phyloP scores from a whole-genome alignment of 2,329 filamentous ascomycete species.

The Exophiala bonariae region DNA sequence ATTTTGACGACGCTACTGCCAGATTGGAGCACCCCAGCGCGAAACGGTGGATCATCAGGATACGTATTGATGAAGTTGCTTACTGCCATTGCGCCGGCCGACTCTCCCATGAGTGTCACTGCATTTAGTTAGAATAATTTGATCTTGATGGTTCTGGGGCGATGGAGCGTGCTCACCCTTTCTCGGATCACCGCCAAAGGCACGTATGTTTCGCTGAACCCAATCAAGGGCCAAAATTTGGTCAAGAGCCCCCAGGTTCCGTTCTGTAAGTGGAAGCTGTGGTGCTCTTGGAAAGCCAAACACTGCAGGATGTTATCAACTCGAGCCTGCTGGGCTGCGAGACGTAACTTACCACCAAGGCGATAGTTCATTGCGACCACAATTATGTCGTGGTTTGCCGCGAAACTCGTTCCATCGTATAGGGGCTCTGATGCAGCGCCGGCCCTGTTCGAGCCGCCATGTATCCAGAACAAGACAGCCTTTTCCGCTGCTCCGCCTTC shows the following conservation, averaged over 20 bases:
- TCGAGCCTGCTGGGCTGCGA: not conserved
- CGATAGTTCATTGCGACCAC: slow-evolving; percentile 80
- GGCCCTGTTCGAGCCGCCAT: slow-evolving; percentile 54
- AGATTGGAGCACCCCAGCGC: slow-evolving; percentile 2
- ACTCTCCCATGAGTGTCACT: slow-evolving; percentile 78
- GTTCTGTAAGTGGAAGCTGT: slow-evolving; percentile 64
- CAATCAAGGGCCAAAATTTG: slow-evolving; percentile 72
- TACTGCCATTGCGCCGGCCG: slow-evolving; percentile 70
- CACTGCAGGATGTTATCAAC: not conserved
- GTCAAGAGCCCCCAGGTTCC: slow-evolving; percentile 72
- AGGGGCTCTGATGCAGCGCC: slow-evolving; percentile 46
- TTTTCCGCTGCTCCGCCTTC: slow-evolving; percentile 5
- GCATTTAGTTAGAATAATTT: not conserved
- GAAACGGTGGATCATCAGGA: slow-evolving; percentile 9
- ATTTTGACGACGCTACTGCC: slow-evolving; percentile 2
- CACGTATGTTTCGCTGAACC: slow-evolving; percentile 73
- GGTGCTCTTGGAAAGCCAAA: slow-evolving; percentile 67
- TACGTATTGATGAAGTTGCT: slow-evolving; percentile 3
- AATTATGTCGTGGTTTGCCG: slow-evolving; percentile 64
- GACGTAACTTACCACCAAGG: slow-evolving; percentile 53
- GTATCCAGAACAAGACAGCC: slow-evolving; percentile 71
- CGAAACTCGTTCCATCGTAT: slow-evolving; percentile 38
- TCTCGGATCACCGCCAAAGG: slow-evolving; percentile 76
- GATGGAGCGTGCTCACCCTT: slow-evolving; percentile 40
- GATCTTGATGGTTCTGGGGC: not conserved